Conservation (phyloP, 805 yeast species). For the Candida sithepensis region DNA sequence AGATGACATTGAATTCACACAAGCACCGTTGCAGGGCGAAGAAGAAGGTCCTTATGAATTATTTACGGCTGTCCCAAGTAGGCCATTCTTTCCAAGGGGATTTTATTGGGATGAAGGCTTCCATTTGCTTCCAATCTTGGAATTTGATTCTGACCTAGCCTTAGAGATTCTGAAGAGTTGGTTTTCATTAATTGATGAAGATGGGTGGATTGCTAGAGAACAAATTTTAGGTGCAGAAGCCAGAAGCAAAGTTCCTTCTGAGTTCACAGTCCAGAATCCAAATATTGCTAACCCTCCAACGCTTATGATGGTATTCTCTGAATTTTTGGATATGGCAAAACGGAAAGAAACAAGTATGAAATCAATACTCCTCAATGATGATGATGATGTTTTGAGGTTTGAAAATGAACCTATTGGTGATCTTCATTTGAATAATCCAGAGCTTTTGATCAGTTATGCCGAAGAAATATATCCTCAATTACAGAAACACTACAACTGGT, state of each 20-base stretch:
- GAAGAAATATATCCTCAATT: slow-evolving; percentile 70
- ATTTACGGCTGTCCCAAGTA: slow-evolving; percentile 82
- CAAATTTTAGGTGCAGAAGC: slow-evolving; percentile 91
- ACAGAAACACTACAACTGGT: slow-evolving; percentile 79
- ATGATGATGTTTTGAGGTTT: slow-evolving; percentile 13
- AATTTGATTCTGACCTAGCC: slow-evolving; percentile 79
- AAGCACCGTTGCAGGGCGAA: slow-evolving; percentile 43
- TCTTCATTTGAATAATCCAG: slow-evolving; percentile 54
- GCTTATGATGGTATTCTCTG: slow-evolving; percentile 66
- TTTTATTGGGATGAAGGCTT: slow-evolving; percentile 99
- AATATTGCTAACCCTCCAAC: slow-evolving; percentile 96
- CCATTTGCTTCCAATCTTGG: slow-evolving; percentile 76
- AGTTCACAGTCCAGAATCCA: slow-evolving; percentile 83
- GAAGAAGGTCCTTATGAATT: slow-evolving; percentile 75
- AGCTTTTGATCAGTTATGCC: slow-evolving; percentile 56
- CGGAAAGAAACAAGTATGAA: slow-evolving; percentile 4
- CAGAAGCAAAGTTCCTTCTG: slow-evolving; percentile 78
- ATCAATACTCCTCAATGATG: slow-evolving; percentile 28
- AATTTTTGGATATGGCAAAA: slow-evolving; percentile 47
- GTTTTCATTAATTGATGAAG: slow-evolving; percentile 80
- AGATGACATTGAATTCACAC: slow-evolving; percentile 67
- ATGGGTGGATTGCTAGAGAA: slow-evolving; percentile 97
- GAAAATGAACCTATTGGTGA: slow-evolving; percentile 40
- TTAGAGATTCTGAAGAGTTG: slow-evolving; percentile 81
- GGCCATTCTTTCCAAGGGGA: slow-evolving; percentile 94